A percentile compares a stretch with the other conserved stretches of the same genome.
Evolutionary conservation across 2,329 filamentous ascomycete genomes (phyloP).

Genomic region (Pseudogymnoascus sp.): DNA sequence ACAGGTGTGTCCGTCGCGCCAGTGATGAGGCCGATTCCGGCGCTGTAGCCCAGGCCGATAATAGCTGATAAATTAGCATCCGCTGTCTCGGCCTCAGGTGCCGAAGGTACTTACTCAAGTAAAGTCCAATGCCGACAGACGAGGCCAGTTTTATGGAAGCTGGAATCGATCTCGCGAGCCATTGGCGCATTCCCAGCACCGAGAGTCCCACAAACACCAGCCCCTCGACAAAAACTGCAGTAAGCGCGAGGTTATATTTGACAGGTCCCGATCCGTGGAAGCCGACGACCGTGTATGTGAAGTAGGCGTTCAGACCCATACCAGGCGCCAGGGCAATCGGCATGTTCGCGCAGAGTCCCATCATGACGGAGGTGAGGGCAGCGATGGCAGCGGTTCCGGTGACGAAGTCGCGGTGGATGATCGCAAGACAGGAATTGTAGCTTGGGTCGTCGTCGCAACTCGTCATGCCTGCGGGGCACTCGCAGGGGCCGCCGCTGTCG

Average conservation of each 20-base stretch:
- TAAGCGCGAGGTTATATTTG: constrained; percentile 67
- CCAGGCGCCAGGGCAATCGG: constrained; percentile 65
- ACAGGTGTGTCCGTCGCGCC: constrained; percentile 61
- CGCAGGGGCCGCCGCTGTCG: constrained; percentile 65
- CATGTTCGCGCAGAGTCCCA: constrained; percentile 73
- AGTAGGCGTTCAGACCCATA: constrained; percentile 82
- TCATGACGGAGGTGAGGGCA: constrained; percentile 69
- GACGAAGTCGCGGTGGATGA: constrained; percentile 57
- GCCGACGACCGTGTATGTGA: constrained; percentile 69
- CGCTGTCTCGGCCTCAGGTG: not conserved
- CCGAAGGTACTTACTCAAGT: constrained; percentile 40
- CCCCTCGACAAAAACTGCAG: constrained; percentile 82
- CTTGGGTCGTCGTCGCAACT: constrained; percentile 46
- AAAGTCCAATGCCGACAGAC: constrained; percentile 77
- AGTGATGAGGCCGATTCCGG: constrained; percentile 72
- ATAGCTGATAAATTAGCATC: constrained; percentile 34
- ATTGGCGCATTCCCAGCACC: constrained; percentile 73
- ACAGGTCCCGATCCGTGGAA: constrained; percentile 65
- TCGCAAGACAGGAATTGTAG: constrained; percentile 53
- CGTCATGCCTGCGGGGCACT: constrained; percentile 53
- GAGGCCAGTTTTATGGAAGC: constrained; percentile 80
- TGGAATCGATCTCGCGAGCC: constrained; percentile 77
- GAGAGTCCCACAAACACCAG: constrained; percentile 77
- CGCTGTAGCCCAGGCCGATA: constrained; percentile 69
- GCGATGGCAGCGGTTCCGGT: constrained; percentile 80